Base-by-base conservation (phyloP, 2,329 filamentous ascomycete species). In the Diplodia corticola region DNA sequence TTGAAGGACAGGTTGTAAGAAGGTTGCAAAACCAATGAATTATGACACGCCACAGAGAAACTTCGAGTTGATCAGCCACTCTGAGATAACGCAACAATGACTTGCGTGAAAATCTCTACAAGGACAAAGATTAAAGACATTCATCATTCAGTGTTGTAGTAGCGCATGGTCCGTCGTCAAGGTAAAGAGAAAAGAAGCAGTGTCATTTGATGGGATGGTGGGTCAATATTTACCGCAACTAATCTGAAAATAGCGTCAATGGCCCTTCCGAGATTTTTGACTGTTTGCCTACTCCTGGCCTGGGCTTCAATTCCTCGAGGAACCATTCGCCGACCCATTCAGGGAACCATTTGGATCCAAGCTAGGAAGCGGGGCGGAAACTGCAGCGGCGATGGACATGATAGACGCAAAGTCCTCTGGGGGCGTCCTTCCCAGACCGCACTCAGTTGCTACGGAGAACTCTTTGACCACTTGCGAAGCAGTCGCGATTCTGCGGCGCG, bases 391-490 rank as follows among this genome's bases (percentile, higher is more conserved):
- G 44, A 73, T 71, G 9, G 70, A 48, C 53, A 72, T 64, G 46
- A 73, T 70, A 10, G 66, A 69, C 1, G 70, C 71, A 30, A 78
- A 72, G 10, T 77, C 69, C 37, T 73, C 72, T 44, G 68, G 64
- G 17, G 72, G 69, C 49, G 74, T 77, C 50, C 79, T 70, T 1
- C 78, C 79, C 69, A 76, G 70, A 6, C 80, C 80, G 37, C 66
- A 67, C 63, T 67, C 66, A 12, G 66, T 67, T 15, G 46, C 50
- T 5, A 67, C 37, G 15, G 63, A 54, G 48, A 67, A 67, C 4
- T 28, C 48, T 9, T 49, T 22, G 4, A 67, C 61, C 6, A 59
- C 24, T 13, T 65, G 17, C 22, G 61, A 53, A 10, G 66, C 66
- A 2, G 54, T 28, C 26, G 55, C 48, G n/a, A 67, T 65, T 22